Base-by-base conservation (phyloP, 2,329 filamentous ascomycete genomes). In the Aureobasidium melanogenum region DNA sequence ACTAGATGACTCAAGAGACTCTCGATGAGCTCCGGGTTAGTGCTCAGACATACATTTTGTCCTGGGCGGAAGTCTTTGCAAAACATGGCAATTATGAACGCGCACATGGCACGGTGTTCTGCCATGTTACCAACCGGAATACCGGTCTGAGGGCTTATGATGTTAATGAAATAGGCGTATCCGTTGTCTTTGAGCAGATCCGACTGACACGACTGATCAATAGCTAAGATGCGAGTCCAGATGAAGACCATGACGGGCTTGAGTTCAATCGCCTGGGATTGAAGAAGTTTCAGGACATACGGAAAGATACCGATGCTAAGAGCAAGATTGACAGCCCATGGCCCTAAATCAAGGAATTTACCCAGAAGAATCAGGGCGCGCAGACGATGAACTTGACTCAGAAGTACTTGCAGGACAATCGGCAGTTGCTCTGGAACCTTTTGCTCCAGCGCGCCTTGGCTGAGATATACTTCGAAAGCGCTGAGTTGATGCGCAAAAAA, bases 181-280 rank as follows among this genome's bases (percentile, higher is more conserved):
- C 94, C 94, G 69, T 92, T 96, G 71, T 99, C 94, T 75, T 97
- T 97, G 67, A 97, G 85, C 14, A 99, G 79, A 72, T 99, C 94
- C 64, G 87, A 86, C 73, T 99, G 94, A 70, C 94, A 97, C 1
- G 89, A 90, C 63, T 94, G 87, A 70, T 99, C 94, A 6, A 99
- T 94, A 8, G 94, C 94, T 65, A 99, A 84, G 46, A 99, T 91
- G 52, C 94, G 85, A 6, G 94, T 92, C 94, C 94, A 99, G 65
- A 99, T 99, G 74, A 97, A 99, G 5, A 99, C 92, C 94, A 99
- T 97, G 63, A 97, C 92, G 0, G 94, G 93, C 71, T 97, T 97
- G 64, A 99, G 77, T 73, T 99, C 94, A 50, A 91, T 84, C 0
- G 94, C 94, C 50, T 95, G 93, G 5, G 94, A 97, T 73, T 99